Conservation (phyloP, 164 flowering plant species). For the Liquidambar formosana region DNA sequence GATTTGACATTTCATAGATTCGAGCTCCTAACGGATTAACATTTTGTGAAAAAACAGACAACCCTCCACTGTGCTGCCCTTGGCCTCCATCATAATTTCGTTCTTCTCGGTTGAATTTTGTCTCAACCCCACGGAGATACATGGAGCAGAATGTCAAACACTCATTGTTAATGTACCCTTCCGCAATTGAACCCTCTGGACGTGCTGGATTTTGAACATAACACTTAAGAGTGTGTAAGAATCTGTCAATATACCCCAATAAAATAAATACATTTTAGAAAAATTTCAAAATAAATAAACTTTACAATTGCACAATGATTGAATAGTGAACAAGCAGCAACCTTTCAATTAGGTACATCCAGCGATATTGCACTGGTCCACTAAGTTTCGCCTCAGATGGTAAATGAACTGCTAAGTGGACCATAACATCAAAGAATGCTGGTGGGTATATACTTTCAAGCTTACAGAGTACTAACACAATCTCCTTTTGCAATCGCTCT, state of each 20-base stretch:
- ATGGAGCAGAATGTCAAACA: background rate
- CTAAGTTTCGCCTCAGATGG: no score
- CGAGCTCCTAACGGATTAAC: background rate
- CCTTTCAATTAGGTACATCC: no score
- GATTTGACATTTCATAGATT: background rate
- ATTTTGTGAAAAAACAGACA: background rate
- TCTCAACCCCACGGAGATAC: background rate
- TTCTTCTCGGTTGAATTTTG: background rate
- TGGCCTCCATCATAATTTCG: background rate
- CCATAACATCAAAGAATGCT: no score
- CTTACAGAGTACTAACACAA: background rate
- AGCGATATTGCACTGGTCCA: no score
- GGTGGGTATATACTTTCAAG: constrained; percentile 11
- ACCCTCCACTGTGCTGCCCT: no score
- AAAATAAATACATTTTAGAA: no score
- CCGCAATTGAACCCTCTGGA: background rate
- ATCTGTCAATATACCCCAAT: no score
- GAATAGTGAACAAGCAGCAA: no score
- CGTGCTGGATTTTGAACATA: background rate
- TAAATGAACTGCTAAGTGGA: no score
- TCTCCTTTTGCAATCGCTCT: background rate
- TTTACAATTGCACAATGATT: no score
- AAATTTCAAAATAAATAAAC: no score
- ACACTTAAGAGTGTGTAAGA: background rate
- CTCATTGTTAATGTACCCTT: background rate